Evolutionary conservation across 495 filamentous ascomycete genomes (phyloP).

Genomic region (Penicillium waksmanii): DNA sequence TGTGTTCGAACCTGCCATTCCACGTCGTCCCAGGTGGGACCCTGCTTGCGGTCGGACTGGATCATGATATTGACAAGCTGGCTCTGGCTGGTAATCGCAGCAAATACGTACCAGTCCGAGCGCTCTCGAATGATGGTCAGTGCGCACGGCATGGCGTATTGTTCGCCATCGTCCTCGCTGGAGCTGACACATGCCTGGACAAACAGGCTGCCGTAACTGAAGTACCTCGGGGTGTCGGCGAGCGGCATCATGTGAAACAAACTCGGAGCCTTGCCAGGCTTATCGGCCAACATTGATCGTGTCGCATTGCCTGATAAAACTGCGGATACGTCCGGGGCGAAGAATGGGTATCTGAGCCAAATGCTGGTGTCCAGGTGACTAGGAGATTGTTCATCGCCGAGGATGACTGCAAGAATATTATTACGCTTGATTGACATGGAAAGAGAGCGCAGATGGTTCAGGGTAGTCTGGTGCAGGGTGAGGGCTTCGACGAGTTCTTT

Average conservation of each 20-base stretch:
- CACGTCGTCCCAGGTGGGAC: constrained; percentile 77
- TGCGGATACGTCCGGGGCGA: constrained; percentile 67
- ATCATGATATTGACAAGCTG: constrained; percentile 75
- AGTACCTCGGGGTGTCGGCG: constrained; percentile 68
- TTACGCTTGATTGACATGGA: constrained; percentile 82
- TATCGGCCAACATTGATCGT: constrained; percentile 48
- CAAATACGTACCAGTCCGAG: constrained; percentile 65
- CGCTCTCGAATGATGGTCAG: constrained; percentile 73
- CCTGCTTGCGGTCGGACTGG: constrained; percentile 65
- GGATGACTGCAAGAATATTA: constrained; percentile 64
- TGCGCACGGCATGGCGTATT: constrained; percentile 69
- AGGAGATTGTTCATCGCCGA: constrained; percentile 50
- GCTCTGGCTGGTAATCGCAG: constrained; percentile 75
- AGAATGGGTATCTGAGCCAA: constrained; percentile 72
- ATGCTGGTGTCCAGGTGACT: constrained; percentile 73
- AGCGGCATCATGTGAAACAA: constrained; percentile 72
- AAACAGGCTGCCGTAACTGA: constrained; percentile 75
- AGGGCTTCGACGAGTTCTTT: constrained; percentile 50
- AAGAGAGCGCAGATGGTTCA: constrained; percentile 69
- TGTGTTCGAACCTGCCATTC: constrained; percentile 69
- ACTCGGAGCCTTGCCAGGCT: constrained; percentile 40
- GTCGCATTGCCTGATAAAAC: constrained; percentile 66
- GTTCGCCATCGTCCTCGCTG: constrained; percentile 62
- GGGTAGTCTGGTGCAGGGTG: constrained; percentile 56
- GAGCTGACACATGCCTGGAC: constrained; percentile 71